These are phyloP conservation scores for Patellaria atrata DNA, from an alignment of 495 filamentous ascomycete genomes.

Conservation along the genomic window DNA sequence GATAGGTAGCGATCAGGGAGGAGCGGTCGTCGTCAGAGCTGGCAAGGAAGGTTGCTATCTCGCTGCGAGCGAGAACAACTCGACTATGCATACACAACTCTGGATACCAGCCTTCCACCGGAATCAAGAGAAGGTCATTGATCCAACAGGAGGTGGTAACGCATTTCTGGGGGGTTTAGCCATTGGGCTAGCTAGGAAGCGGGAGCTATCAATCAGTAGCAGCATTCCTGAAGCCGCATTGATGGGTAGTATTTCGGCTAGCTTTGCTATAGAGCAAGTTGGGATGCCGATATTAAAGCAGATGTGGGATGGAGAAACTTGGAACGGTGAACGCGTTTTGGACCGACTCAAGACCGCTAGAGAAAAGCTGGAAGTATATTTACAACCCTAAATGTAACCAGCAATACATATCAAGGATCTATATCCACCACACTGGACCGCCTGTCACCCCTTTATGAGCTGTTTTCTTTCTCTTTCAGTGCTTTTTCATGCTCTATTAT, in stretches of 20 bases:
- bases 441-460: not conserved
- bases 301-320: slow-evolving; percentile 48
- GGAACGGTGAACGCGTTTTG: slow-evolving; percentile 53
- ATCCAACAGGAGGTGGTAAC: slow-evolving; percentile 95
- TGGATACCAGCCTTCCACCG: slow-evolving; percentile 47
- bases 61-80: slow-evolving; percentile 28
- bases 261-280: slow-evolving; percentile 89
- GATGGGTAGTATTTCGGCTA: slow-evolving; percentile 73
- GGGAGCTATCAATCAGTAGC: slow-evolving; percentile 20
- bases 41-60: slow-evolving; percentile 47
- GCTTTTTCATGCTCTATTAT: slow-evolving; percentile 75
- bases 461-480: slow-evolving; percentile 41
- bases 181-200: slow-evolving; percentile 49
- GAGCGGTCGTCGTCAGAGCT: slow-evolving; percentile 38
- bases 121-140: slow-evolving; percentile 45
- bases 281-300: slow-evolving; percentile 54
- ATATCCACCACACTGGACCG: slow-evolving; percentile 6
- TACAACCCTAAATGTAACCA: slow-evolving; percentile 21
- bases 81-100: too few species aligned
- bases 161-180: slow-evolving; percentile 77
- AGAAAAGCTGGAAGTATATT: slow-evolving; percentile 38
- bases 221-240: slow-evolving; percentile 54
- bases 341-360: slow-evolving; percentile 26
- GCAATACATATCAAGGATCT: slow-evolving; percentile 12
- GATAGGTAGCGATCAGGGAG: slow-evolving; percentile 33